Evolutionary conservation across 208 protist species (phyloP), one percentile per base, ranked within the genome.

Genomic region (Acanthamoeba triangularis): DNA sequence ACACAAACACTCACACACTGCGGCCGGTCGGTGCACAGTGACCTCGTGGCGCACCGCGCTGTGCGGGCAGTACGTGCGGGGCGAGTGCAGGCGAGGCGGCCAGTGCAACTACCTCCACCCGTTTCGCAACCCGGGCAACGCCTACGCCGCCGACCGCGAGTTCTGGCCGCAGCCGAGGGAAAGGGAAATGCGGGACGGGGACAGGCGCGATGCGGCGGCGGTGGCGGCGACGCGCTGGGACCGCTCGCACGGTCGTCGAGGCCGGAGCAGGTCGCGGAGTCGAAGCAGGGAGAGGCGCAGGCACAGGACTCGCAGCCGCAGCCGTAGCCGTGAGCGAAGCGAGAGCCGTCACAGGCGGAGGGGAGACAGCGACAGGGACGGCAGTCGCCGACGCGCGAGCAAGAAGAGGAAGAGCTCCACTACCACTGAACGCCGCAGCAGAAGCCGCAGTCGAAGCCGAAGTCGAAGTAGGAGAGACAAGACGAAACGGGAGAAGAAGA

Each of bases 61-160:
- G n/a, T 94, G 90, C 82, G 90, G 90, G 25, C 90, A 84, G 37
- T 94, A 59, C 69, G 1, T 94, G 41, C 63, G 61, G 4, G 63
- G 63, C 20, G 35, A 35, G 20, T 94, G 90, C 37, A 16, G 33
- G 2, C 37, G 69, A 6, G 90, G 90, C 6, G 41, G 49, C 47
- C 25, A 69, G 28, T 94, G 90, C 37, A 94, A 94, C 69, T 94
- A 56, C 37, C 90, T 94, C 25, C 90, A 94, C 14, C 67, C 69
- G 16, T 94, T 94, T 30, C 90, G 90, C 49, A 94, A 94, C 30
- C 90, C 90, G 18, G 65, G 35, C 13, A 80, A 49, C 30, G 41
- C 41, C 72, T 49, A 49, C 72, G 72, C 72, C 14, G 41, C 20
- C n/a, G 72, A 80, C 6, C 72, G 35, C 35, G 41, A 47, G 41